Evolutionary conservation across 352 stramenopile species (phyloP).

Genomic region (Phytopythium helicoides): DNA sequence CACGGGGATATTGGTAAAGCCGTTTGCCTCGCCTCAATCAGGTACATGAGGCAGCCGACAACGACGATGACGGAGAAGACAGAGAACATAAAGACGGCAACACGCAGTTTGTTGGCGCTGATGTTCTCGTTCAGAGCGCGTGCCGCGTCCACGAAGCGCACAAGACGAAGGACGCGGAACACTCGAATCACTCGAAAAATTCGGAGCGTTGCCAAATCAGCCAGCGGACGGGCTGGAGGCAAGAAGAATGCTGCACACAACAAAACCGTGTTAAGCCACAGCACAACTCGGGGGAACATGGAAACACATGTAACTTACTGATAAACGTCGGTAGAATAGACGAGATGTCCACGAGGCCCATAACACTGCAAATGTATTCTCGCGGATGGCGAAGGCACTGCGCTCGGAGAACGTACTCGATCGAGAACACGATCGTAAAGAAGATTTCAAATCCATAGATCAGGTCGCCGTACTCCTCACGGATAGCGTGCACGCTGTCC

Average conservation of each 20-base stretch:
- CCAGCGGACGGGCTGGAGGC: slow-evolving; percentile 46
- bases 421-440: slow-evolving; percentile 81
- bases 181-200: slow-evolving; percentile 82
- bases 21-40: slow-evolving; percentile 76
- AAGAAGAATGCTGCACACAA: slow-evolving; percentile 41
- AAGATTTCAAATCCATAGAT: slow-evolving; percentile 75
- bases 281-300: not conserved
- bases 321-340: slow-evolving; percentile 71
- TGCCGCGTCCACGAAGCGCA: slow-evolving; percentile 68
- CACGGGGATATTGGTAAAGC: slow-evolving; percentile 86
- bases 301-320: slow-evolving; percentile 16
- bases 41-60: slow-evolving; percentile 81
- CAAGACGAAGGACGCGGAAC: slow-evolving; percentile 70
- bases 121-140: slow-evolving; percentile 74
- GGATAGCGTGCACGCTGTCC: slow-evolving; percentile 66
- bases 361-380: slow-evolving; percentile 60
- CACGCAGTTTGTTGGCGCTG: slow-evolving; percentile 74
- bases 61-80: slow-evolving; percentile 78
- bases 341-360: slow-evolving; percentile 77
- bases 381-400: slow-evolving; percentile 61
- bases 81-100: slow-evolving; percentile 74
- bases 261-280: no score
- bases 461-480: slow-evolving; percentile 67
- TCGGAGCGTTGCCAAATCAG: slow-evolving; percentile 64
- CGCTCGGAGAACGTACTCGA: slow-evolving; percentile 76